Conservation (phyloP, 495 filamentous ascomycete species). For the Tuber magnatum region DNA sequence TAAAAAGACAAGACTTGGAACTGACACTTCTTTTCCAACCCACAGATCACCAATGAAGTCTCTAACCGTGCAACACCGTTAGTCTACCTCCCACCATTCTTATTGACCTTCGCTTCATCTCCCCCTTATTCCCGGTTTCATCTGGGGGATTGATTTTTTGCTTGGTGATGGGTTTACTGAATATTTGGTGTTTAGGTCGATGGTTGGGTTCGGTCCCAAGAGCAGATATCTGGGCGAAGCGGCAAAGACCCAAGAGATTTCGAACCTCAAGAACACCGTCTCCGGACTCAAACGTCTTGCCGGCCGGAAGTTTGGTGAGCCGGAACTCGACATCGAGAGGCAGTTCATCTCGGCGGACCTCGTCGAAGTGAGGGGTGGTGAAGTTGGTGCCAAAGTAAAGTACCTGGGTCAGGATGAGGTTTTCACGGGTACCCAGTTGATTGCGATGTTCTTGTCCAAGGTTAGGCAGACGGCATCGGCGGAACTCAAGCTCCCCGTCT, state of each 20-base stretch:
- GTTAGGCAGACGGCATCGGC: constrained; percentile 77
- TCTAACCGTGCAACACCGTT: constrained; percentile 98
- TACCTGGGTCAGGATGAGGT: constrained; percentile 92
- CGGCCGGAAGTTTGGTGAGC: constrained; percentile 76
- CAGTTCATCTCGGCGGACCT: constrained; percentile 81
- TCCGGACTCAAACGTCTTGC: constrained; percentile 82
- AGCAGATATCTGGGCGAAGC: constrained; percentile 86
- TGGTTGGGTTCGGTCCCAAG: constrained; percentile 92
- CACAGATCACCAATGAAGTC: constrained; percentile 94
- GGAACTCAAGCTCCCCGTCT: constrained; percentile 88
- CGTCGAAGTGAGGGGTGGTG: constrained; percentile 74
- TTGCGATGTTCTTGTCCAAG: constrained; percentile 92
- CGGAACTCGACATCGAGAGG: constrained; percentile 86
- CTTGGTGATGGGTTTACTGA: constrained; percentile 31
- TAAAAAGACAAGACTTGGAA: neutral
- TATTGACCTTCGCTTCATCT: neutral
- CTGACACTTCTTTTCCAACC: constrained; percentile 15
- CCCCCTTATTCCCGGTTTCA: neutral
- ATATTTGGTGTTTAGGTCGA: constrained; percentile 53
- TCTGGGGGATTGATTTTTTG: neutral
- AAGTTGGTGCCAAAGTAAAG: constrained; percentile 87
- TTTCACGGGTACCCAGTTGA: constrained; percentile 84
- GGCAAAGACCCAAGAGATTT: constrained; percentile 98
- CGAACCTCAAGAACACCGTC: constrained; percentile 98
- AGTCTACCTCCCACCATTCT: constrained; percentile 44